These are phyloP conservation scores for Trametopsis cervina DNA, from an alignment of 768 basidiomycete genomes.

Conservation along the genomic window DNA sequence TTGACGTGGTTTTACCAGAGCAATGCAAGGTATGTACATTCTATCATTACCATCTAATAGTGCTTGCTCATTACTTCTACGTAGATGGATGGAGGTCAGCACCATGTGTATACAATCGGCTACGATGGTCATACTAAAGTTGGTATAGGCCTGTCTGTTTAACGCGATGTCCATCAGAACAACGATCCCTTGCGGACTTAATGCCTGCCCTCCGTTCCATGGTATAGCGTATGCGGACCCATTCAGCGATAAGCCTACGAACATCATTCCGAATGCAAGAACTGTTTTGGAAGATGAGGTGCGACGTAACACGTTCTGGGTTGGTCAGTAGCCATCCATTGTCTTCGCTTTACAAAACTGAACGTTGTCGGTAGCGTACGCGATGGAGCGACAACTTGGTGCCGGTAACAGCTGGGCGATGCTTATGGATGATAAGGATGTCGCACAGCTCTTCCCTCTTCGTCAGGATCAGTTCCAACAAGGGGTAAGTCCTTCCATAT, in stretches of 20 bases:
- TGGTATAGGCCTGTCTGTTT: slow-evolving; percentile 54
- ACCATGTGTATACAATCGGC: not conserved
- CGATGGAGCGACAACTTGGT: slow-evolving; percentile 59
- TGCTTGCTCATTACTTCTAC: no score
- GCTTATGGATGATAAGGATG: slow-evolving; percentile 65
- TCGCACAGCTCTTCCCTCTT: slow-evolving; percentile 67
- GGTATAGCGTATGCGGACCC: slow-evolving; percentile 44
- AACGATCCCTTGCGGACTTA: slow-evolving; percentile 59
- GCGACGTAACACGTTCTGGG: slow-evolving; percentile 65
- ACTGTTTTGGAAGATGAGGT: slow-evolving; percentile 65
- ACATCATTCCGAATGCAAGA: slow-evolving; percentile 51
- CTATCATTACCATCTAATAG: no score
- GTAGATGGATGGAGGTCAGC: slow-evolving; percentile 69
- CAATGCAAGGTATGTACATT: slow-evolving; percentile 45
- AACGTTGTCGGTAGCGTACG: no score
- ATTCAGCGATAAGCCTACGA: slow-evolving; percentile 39
- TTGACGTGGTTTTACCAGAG: slow-evolving; percentile 72
- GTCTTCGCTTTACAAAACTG: not conserved
- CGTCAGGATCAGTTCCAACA: slow-evolving; percentile 52
- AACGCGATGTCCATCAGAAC: slow-evolving; percentile 53
- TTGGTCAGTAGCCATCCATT: slow-evolving; percentile 12
- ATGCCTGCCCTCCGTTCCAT: slow-evolving; percentile 61
- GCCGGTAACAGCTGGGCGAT: slow-evolving; percentile 70
- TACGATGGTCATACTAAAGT: not conserved
- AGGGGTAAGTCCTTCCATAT: slow-evolving; percentile 38